These are phyloP conservation scores for Helianthus tuberosus DNA, from an alignment of 129 eudicot genomes.

Conservation along the genomic window DNA sequence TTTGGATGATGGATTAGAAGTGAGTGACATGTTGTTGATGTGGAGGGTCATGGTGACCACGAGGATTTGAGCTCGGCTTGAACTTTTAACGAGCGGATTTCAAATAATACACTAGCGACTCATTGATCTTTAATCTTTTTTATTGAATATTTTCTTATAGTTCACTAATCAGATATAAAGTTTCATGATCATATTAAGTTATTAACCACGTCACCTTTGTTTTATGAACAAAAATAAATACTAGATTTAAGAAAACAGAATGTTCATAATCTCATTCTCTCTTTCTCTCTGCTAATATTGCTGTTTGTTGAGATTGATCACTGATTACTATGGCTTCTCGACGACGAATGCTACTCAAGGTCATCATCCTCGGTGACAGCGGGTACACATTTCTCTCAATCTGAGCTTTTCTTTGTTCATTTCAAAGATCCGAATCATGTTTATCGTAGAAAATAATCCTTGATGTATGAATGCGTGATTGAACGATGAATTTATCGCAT, in stretches of 20 bases:
- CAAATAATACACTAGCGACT: too few species aligned
- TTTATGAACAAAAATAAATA: neutral
- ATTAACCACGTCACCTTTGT: neutral
- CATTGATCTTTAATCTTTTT: too few species aligned
- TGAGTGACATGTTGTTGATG: too few species aligned
- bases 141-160: too few species aligned
- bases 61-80: too few species aligned
- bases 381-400: conserved; percentile 38
- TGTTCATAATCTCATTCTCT: neutral
- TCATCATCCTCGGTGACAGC: conserved; percentile 79
- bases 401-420: neutral
- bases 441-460: neutral
- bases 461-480: conserved; percentile 8
- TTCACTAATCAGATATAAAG: neutral
- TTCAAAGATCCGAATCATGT: neutral
- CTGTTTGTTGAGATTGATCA: conserved; percentile 11
- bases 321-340: conserved; percentile 60
- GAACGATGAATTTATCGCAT: neutral
- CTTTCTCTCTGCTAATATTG: neutral
- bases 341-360: conserved; percentile 75
- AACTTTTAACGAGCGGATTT: too few species aligned
- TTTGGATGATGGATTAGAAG: too few species aligned
- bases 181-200: neutral
- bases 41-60: too few species aligned
- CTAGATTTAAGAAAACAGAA: too few species aligned